phyloP scores from a whole-genome alignment of 441 rosid species.

The Sinapis alba region DNA sequence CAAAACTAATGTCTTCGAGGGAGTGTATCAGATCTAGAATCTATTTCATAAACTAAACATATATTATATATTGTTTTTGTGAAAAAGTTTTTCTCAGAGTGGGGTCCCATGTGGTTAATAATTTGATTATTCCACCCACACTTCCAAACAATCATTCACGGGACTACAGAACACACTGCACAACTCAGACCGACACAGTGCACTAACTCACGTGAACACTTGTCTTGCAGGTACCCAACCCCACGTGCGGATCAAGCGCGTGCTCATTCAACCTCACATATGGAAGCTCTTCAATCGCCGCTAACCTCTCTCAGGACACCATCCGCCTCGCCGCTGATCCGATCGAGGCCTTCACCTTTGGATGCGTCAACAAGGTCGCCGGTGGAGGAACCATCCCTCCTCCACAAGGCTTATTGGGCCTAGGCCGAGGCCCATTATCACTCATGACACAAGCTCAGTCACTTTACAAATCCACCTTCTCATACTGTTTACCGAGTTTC shows the following conservation, averaged over 20 bases:
- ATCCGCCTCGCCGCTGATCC: constrained; percentile 64
- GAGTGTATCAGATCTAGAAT: constrained; percentile 16
- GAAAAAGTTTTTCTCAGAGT: background rate
- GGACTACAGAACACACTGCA: constrained; percentile 24
- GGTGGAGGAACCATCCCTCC: constrained; percentile 59
- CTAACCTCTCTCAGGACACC: constrained; percentile 71
- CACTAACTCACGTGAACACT: constrained; percentile 32
- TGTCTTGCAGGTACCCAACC: constrained; percentile 62
- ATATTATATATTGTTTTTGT: too few species aligned
- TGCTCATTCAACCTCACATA: constrained; percentile 79
- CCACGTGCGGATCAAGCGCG: constrained; percentile 64
- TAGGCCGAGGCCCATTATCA: constrained; percentile 89
- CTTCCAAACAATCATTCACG: constrained; percentile 24
- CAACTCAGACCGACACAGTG: constrained; percentile 30
- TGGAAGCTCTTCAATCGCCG: constrained; percentile 75
- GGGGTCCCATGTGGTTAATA: constrained; percentile 23
- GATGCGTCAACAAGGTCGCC: constrained; percentile 72
- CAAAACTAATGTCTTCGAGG: background rate
- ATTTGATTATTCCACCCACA: constrained; percentile 20
- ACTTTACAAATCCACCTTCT: constrained; percentile 76
- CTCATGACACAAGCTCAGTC: constrained; percentile 74
- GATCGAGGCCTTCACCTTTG: constrained; percentile 67
- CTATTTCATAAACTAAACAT: background rate
- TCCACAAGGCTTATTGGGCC: constrained; percentile 78
- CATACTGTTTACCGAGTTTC: constrained; percentile 88